Conservation (phyloP, 1,139 yeast genomes). For the Blastobotrys elegans region DNA sequence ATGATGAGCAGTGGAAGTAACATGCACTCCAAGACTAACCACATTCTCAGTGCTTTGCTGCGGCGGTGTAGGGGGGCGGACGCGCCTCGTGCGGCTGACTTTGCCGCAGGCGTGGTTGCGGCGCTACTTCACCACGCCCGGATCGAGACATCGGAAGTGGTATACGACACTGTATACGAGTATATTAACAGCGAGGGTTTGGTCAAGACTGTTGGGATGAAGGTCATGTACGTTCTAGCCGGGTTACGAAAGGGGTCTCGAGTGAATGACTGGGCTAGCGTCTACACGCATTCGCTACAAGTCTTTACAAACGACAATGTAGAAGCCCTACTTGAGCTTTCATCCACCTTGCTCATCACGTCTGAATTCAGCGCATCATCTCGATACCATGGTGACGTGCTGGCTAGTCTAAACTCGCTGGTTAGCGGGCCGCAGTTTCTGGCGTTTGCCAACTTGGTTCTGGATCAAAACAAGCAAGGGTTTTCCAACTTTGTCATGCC, state of each 20-base stretch:
- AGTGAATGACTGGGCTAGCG: constrained; percentile 32
- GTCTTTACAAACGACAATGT: constrained; percentile 10
- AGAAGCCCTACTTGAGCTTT: constrained; percentile 6
- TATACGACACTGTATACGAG: constrained; percentile 31
- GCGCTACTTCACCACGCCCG: constrained; percentile 62
- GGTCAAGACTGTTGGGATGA: constrained; percentile 13
- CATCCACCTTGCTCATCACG: constrained; percentile 1
- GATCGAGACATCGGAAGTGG: constrained; percentile 45
- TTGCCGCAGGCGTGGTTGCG: constrained; percentile 24
- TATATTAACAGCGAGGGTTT: constrained; percentile 18
- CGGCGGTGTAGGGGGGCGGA: background rate
- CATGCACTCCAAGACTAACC: constrained; percentile 64
- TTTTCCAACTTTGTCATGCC: constrained; percentile 23
- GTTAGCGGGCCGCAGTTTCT: constrained; percentile 17
- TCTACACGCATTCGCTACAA: constrained; percentile 4
- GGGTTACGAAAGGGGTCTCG: constrained; percentile 39
- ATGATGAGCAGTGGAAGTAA: constrained; percentile 66
- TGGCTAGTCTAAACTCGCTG: constrained; percentile 12
- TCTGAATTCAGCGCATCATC: constrained; percentile 26
- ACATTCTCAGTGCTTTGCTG: constrained; percentile 44
- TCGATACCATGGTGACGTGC: constrained; percentile 19
- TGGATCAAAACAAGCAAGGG: constrained; percentile 30
- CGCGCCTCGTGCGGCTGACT: constrained; percentile 14
- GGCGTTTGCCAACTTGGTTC: constrained; percentile 39
- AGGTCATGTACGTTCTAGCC: constrained; percentile 28